phyloP scores from a whole-genome alignment of 371 early-diverging fungal species.

The Paraphysoderma sedebokerense region DNA sequence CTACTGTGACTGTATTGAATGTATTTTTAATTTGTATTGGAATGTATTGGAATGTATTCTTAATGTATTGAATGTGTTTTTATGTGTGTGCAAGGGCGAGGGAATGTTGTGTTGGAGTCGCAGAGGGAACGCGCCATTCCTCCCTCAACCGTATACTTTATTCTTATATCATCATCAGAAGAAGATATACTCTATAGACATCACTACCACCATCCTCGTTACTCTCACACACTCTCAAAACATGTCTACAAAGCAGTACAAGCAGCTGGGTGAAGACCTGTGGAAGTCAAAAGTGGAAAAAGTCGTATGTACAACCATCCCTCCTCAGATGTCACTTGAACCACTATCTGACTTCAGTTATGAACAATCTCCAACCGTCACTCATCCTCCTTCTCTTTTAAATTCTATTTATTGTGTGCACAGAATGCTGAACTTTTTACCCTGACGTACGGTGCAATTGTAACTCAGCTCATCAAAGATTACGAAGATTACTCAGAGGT shows the following conservation, averaged over 20 bases:
- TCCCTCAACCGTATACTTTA: no score
- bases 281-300: constrained; percentile 90
- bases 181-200: no score
- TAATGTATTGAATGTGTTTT: no score
- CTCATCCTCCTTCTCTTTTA: neutral
- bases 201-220: no score
- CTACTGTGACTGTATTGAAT: no score
- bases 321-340: neutral
- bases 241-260: constrained; percentile 5
- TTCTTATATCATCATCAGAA: no score
- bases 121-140: no score
- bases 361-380: neutral
- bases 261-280: constrained; percentile 68
- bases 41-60: no score
- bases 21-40: no score
- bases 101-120: no score
- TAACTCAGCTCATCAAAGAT: constrained; percentile 86
- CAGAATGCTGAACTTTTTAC: constrained; percentile 91
- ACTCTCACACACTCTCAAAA: constrained; percentile 8
- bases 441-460: constrained; percentile 92
- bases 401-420: neutral
- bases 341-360: neutral
- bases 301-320: constrained; percentile 40
- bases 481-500: constrained; percentile 81
- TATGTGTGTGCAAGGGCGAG: no score